These are phyloP conservation scores for Bruguiera hainesii DNA, from an alignment of 441 rosid genomes.

Conservation along the genomic window DNA sequence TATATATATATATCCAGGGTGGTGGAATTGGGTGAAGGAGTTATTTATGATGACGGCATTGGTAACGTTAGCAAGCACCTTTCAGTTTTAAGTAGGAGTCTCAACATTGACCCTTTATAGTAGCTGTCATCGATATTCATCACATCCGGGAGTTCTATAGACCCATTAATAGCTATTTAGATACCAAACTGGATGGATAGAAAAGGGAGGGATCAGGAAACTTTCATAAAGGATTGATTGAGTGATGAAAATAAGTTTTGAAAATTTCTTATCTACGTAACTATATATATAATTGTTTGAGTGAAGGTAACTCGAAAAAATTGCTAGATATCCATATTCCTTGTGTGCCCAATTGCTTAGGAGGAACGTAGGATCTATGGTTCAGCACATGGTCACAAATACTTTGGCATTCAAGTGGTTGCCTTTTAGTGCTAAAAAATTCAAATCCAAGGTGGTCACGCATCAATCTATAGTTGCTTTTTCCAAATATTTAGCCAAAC, in stretches of 20 bases:
- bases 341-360: not conserved
- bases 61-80: constrained; percentile 45
- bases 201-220: not conserved
- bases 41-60: constrained; percentile 38
- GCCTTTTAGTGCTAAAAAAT: not conserved
- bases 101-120: constrained; percentile 18
- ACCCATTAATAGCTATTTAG: too few relatives aligned
- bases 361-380: constrained; percentile 1
- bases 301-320: too few relatives aligned
- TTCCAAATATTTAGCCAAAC: too few relatives aligned
- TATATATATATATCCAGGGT: constrained; percentile 6
- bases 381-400: not conserved
- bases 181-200: too few relatives aligned
- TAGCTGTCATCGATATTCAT: constrained; percentile 4
- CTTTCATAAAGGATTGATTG: not conserved
- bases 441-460: not conserved
- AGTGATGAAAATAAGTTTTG: not conserved
- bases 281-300: not conserved
- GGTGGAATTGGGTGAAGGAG: constrained; percentile 20
- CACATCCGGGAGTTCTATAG: not conserved
- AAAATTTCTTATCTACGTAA: not conserved
- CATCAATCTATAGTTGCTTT: too few relatives aligned
- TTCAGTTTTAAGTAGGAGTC: not conserved
- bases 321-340: not conserved
- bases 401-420: not conserved